Evolutionary conservation across 306 rosid species (phyloP), one percentile per base, ranked within the genome.

Genomic region (Lupinus albus): DNA sequence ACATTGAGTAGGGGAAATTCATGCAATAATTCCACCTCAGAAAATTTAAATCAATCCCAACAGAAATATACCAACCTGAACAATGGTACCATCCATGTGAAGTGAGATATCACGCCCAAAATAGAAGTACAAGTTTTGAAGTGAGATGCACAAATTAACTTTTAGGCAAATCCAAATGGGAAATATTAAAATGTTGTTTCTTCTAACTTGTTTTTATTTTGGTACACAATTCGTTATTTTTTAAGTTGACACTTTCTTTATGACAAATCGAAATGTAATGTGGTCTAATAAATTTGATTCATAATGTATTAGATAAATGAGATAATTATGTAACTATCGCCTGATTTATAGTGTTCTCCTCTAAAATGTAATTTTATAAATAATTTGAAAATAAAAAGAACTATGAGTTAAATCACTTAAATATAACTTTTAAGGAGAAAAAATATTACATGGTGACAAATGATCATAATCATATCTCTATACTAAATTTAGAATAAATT

Each of bases 21-120:
- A 80, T 44, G n/a, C 54, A 30, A 50, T 15, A 36, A 20, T 36
- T 39, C 25, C 2, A 35, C 30, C n/a, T 36, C 12, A 58, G 14
- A 41, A 18, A 11, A 10, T 71, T 71, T 46, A 14, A 36, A 59
- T 1, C 42, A 21, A 39, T 25, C 54, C 4, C 51, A 36, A 45
- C 5, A 36, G 68, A 61, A 71, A 41, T 21, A 13, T 14, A 62
- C 85, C 18, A 30, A 89, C 95, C 95, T 87, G 95, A 62, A 87
- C 72, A 73, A 87, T 75, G 50, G 67, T 73, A 77, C 61, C 83
- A 49, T 85, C 83, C 39, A 90, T 20, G 55, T 84, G 95, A 63
- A 38, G 30, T 60, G 12, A 81, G 39, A 69, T 38, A 48, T 16
- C 30, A 47, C 56, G 53, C 66, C 61, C 60, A 38, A 32, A 63